Percentiles rank a stretch among this genome's conserved stretches.
phyloP scores from a whole-genome alignment of 768 basidiomycete species.

The Kwoniella sp. region DNA sequence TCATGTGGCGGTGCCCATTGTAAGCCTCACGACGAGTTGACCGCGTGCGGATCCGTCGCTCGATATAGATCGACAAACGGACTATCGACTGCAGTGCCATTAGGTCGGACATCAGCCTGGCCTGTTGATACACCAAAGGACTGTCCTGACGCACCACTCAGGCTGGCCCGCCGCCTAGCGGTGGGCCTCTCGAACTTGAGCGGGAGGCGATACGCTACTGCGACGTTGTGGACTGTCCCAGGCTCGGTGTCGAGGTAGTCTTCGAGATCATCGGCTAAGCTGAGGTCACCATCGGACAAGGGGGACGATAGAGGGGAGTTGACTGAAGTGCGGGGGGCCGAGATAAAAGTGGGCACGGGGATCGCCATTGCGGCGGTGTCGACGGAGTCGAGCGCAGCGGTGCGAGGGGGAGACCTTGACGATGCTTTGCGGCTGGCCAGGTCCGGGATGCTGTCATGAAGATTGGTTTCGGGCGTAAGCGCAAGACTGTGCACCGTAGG shows the following conservation, averaged over 20 bases:
- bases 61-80: not conserved
- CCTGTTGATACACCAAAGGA: no score
- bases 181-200: conserved; percentile 3
- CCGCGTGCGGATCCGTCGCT: not conserved
- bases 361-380: no score
- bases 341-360: not conserved
- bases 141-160: not conserved
- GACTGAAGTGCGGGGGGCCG: not conserved
- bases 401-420: no score
- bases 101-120: no score
- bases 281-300: not conserved
- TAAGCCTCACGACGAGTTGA: no score
- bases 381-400: no score
- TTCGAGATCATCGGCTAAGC: not conserved
- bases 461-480: no score
- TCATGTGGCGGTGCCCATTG: no score
- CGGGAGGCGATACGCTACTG: conserved; percentile 4
- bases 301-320: not conserved
- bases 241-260: no score
- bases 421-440: no score
- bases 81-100: not conserved
- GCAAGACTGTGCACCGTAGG: no score
- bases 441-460: no score
- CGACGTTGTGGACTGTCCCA: not conserved
- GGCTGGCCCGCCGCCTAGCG: not conserved